Conservation (phyloP, 2,329 filamentous ascomycete species). For the Penicillium sp. region DNA sequence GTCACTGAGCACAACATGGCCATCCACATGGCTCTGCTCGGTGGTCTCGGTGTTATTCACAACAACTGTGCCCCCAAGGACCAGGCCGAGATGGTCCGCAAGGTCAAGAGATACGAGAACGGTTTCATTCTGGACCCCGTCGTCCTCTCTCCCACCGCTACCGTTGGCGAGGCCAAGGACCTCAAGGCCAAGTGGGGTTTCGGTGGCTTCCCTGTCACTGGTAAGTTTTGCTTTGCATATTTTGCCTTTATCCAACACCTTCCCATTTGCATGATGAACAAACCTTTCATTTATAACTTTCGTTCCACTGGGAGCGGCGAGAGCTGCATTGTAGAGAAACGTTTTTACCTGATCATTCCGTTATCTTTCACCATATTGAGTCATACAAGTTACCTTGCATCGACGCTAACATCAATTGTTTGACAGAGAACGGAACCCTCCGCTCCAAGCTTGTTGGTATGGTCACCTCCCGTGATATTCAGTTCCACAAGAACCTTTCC, state of each 20-base stretch:
- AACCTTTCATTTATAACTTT: slow-evolving; percentile 87
- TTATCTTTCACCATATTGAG: slow-evolving; percentile 7
- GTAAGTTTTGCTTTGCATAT: slow-evolving; percentile 59
- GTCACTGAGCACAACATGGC: slow-evolving; percentile 99
- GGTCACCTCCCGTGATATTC: slow-evolving; percentile 95
- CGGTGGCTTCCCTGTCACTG: slow-evolving; percentile 96
- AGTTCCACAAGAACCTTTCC: slow-evolving; percentile 79
- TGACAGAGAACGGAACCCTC: slow-evolving; percentile 80
- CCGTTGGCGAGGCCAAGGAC: slow-evolving; percentile 84
- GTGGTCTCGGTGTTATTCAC: slow-evolving; percentile 79
- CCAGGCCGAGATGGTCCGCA: slow-evolving; percentile 98
- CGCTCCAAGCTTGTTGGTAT: slow-evolving; percentile 96
- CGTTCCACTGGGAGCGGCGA: slow-evolving; percentile 97
- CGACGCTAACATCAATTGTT: slow-evolving; percentile 19
- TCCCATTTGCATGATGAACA: slow-evolving; percentile 64
- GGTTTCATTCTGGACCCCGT: slow-evolving; percentile 97
- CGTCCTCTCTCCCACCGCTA: slow-evolving; percentile 82
- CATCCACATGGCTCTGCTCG: slow-evolving; percentile 72
- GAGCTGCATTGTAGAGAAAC: slow-evolving; percentile 79
- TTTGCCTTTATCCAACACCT: background rate
- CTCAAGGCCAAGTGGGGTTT: slow-evolving; percentile 99
- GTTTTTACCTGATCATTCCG: slow-evolving; percentile 50
- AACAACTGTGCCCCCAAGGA: slow-evolving; percentile 98
- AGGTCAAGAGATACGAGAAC: slow-evolving; percentile 99
- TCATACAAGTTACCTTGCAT: slow-evolving; percentile 2